A percentile compares a stretch with the other conserved stretches of the same genome.
Conservation (phyloP, 495 filamentous ascomycete species). For the Penicillium soppii region DNA sequence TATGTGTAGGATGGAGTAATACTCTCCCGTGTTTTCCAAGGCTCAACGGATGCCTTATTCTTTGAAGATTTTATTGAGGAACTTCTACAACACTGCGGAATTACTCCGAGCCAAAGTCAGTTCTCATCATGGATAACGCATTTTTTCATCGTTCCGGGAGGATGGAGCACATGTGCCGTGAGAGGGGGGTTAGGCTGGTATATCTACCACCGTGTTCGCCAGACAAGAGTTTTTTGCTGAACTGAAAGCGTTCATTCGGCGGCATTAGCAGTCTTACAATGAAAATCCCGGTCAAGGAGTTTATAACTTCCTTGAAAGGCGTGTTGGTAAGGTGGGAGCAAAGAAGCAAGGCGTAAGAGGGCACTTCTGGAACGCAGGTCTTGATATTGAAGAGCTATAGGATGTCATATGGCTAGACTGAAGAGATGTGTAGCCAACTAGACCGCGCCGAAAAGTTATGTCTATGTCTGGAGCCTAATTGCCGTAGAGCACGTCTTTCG, state of each 20-base stretch:
- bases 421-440: too few relatives aligned
- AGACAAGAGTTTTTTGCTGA: constrained; percentile 17
- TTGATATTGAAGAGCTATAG: too few relatives aligned
- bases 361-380: too few relatives aligned
- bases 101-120: neutral
- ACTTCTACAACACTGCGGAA: neutral
- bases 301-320: neutral
- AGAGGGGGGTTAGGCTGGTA: constrained; percentile 30
- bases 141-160: constrained; percentile 3
- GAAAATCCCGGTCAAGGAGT: neutral
- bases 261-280: neutral
- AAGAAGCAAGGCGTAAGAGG: too few relatives aligned
- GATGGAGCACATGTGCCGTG: constrained; percentile 29
- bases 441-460: too few relatives aligned
- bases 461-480: too few relatives aligned
- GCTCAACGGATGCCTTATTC: neutral
- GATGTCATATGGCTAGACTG: too few relatives aligned
- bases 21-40: neutral
- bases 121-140: too few relatives aligned
- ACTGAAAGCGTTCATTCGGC: neutral
- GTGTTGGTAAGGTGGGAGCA: too few relatives aligned
- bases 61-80: neutral
- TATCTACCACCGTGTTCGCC: constrained; percentile 18
- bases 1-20: neutral
- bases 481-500: too few relatives aligned